Base-by-base conservation (phyloP, 441 rosid genomes). In the Codiaeum variegatum region DNA sequence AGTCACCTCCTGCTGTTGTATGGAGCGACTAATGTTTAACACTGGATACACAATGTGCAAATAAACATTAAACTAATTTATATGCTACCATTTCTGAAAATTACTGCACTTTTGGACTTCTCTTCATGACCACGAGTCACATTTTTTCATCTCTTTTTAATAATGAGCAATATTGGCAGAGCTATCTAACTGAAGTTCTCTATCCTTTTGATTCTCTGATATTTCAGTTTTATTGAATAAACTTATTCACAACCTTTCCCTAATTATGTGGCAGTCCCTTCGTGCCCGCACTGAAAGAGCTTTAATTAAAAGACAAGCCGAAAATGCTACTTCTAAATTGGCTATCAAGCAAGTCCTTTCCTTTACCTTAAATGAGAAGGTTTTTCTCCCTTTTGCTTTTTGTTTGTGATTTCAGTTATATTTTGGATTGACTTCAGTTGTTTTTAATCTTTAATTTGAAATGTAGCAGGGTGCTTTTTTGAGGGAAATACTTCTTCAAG, bases 321-420 rank as follows among this genome's bases (percentile, higher is more conserved):
- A 78, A 73, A 93, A 83, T 51, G 60, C 76, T 46, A 91, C 80
- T 77, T 82, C 93, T 71, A 82, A 79, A 79, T 74, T 79, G 79
- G 90, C 75, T 70, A 69, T 88, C 76, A 88, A 89, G 87, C 92
- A 89, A 81, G 73, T 94, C 69, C 88, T 94, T 75, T 86, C 97
- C 63, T 94, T 94, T 83, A 86, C 96, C 10, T 83, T 94, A 71
- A 91, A 91, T 18, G 93, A 90, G 79, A 87, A 94, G 97, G 98
- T 92, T 77, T 63, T 54, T 63, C 54, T 44, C 12, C 42, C 11
- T 15, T 34, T 15, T 6, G 0, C 21, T 23, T 29, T 38, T 12
- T 4, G 49, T n/a, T 62, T 56, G 26, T 49, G 8, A 32, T 67
- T 36, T 54, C 5, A 44, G 2, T 5, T n/a, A 40, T 21, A 0